A percentile compares a stretch with the other conserved stretches of the same genome.
These are phyloP conservation scores for Thermoascus crustaceus DNA, from an alignment of 2,329 filamentous ascomycete species.

Conservation along the genomic window DNA sequence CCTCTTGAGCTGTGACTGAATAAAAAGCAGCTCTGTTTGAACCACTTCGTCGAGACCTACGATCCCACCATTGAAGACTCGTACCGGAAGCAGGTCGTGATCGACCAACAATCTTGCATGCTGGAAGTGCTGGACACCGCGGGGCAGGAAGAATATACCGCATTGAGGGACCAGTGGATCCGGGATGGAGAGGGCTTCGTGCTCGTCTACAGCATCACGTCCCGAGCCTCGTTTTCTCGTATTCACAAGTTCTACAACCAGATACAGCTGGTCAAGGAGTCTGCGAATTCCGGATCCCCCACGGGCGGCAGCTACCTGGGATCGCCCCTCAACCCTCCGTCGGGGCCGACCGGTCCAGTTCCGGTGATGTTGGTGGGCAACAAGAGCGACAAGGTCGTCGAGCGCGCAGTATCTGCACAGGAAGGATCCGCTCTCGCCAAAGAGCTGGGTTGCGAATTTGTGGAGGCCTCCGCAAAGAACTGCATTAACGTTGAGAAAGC, in stretches of 20 bases:
- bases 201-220: slow-evolving; percentile 96
- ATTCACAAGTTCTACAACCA: slow-evolving; percentile 96
- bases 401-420: slow-evolving; percentile 92
- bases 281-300: slow-evolving; percentile 49
- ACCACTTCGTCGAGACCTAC: slow-evolving; percentile 95
- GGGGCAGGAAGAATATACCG: slow-evolving; percentile 97
- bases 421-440: slow-evolving; percentile 87
- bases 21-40: slow-evolving; percentile 67
- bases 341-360: slow-evolving; percentile 54
- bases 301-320: slow-evolving; percentile 42
- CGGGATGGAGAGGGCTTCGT: slow-evolving; percentile 96
- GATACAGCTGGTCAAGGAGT: slow-evolving; percentile 95
- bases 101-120: slow-evolving; percentile 89
- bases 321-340: slow-evolving; percentile 42
- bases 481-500: slow-evolving; percentile 98
- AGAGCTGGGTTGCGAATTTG: slow-evolving; percentile 90
- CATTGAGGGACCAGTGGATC: slow-evolving; percentile 95
- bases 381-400: slow-evolving; percentile 93
- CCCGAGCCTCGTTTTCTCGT: slow-evolving; percentile 84
- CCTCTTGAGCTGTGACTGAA: slow-evolving; percentile 4
- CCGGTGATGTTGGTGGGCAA: slow-evolving; percentile 98
- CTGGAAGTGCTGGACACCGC: slow-evolving; percentile 93
- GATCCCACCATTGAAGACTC: slow-evolving; percentile 62
- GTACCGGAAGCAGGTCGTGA: slow-evolving; percentile 65
- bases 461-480: slow-evolving; percentile 94